These are phyloP conservation scores for Talaromyces sp. DNA, from an alignment of 2,329 filamentous ascomycete genomes.

Conservation along the genomic window DNA sequence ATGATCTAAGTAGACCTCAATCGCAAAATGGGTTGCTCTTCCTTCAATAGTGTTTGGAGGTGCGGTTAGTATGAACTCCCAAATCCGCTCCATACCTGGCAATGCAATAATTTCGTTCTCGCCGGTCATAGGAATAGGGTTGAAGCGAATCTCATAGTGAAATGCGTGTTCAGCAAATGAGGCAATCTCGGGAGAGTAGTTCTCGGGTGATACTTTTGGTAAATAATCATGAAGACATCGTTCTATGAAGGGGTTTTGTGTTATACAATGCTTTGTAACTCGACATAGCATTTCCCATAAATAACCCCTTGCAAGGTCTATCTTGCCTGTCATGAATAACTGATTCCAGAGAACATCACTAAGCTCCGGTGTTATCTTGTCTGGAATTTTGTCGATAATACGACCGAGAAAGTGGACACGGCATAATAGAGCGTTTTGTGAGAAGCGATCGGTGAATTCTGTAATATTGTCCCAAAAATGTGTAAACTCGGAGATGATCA, in stretches of 20 bases:
- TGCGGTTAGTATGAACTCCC: conserved; percentile 71
- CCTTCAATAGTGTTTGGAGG: conserved; percentile 60
- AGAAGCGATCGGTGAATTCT: conserved; percentile 33
- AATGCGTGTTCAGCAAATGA: conserved; percentile 38
- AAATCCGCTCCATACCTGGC: conserved; percentile 63
- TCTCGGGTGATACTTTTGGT: conserved; percentile 30
- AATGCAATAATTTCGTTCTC: conserved; percentile 38
- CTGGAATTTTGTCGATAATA: conserved; percentile 57
- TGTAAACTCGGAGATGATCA: conserved; percentile 62
- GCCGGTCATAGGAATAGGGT: conserved; percentile 42
- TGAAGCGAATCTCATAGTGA: conserved; percentile 50
- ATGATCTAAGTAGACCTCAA: conserved; percentile 64
- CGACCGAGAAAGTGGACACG: conserved; percentile 53
- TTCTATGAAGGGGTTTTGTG: conserved; percentile 37
- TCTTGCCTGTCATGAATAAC: conserved; percentile 60
- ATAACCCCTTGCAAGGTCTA: conserved; percentile 55
- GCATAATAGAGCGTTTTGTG: conserved; percentile 44
- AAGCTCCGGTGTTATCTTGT: conserved; percentile 56
- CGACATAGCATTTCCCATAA: conserved; percentile 64
- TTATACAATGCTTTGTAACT: conserved; percentile 21
- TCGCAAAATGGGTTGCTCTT: conserved; percentile 63
- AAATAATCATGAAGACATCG: conserved; percentile 38
- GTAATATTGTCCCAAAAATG: conserved; percentile 44
- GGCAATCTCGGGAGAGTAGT: conserved; percentile 35
- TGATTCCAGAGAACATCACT: conserved; percentile 65